Conservation (phyloP, 1,284 basidiomycete species). For the Ceratobasidium sp. region DNA sequence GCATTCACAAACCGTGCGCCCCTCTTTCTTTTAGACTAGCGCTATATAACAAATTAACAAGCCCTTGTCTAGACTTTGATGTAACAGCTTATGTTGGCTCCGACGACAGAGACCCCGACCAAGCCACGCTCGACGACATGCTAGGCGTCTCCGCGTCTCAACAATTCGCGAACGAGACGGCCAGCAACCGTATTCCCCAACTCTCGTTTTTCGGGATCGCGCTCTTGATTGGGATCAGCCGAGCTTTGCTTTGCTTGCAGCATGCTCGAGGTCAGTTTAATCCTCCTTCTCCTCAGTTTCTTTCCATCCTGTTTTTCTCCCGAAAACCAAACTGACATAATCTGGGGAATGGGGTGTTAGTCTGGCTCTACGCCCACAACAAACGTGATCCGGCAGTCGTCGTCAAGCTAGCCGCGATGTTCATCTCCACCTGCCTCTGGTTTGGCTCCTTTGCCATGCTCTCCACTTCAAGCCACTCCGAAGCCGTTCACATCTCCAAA, state of each 20-base stretch:
- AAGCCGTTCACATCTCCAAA: constrained; percentile 30
- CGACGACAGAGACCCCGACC: constrained; percentile 1
- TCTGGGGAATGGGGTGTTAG: too few species aligned
- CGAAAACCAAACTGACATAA: too few species aligned
- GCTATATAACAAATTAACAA: not conserved
- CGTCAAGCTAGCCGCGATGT: constrained; percentile 24
- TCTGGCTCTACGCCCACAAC: constrained; percentile 32
- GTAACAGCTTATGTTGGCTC: constrained; percentile 12
- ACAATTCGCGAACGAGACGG: not conserved
- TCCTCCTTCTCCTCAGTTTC: too few species aligned
- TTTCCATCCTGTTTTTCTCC: too few species aligned
- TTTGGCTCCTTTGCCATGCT: constrained; percentile 32
- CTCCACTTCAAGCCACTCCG: not conserved
- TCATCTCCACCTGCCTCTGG: constrained; percentile 24
- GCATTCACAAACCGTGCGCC: constrained; percentile 36
- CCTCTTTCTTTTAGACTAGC: too few species aligned
- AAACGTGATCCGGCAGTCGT: constrained; percentile 32
- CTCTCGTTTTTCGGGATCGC: constrained; percentile 29
- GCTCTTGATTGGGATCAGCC: constrained; percentile 23
- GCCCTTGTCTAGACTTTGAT: constrained; percentile 11
- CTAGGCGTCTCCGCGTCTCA: not conserved
- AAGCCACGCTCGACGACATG: not conserved
- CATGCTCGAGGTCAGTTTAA: constrained; percentile 15
- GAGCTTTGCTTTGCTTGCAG: constrained; percentile 13
- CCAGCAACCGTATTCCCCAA: constrained; percentile 3